Percentiles rank a stretch among this genome's conserved stretches.
Conservation (phyloP, 2,329 filamentous ascomycete species). For the Pyricularia grisea region DNA sequence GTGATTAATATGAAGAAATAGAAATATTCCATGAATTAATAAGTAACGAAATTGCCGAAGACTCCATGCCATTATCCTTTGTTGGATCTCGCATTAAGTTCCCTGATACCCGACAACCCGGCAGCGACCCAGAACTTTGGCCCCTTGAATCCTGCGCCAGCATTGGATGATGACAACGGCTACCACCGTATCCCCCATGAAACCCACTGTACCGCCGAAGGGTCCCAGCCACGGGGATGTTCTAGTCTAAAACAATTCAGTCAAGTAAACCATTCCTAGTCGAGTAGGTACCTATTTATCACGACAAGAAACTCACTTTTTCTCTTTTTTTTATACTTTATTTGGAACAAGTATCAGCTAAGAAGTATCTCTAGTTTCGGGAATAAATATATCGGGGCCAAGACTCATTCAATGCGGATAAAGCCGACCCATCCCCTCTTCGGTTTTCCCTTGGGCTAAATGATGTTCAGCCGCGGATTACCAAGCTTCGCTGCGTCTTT, state of each 20-base stretch:
- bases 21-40: too few species aligned
- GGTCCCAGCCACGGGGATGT: neutral
- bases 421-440: neutral
- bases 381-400: neutral
- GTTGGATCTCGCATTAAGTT: too few species aligned
- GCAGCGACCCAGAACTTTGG: too few species aligned
- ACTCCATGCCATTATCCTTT: too few species aligned
- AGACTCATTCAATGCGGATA: neutral
- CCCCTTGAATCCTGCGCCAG: too few species aligned
- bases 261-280: neutral
- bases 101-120: too few species aligned
- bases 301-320: neutral
- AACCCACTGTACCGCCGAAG: neutral
- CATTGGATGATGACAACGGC: neutral
- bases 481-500: neutral
- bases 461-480: neutral
- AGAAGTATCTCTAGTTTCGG: neutral
- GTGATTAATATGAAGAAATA: too few species aligned
- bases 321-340: neutral
- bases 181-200: too few species aligned
- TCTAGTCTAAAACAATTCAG: too few species aligned
- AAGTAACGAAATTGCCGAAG: too few species aligned
- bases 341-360: neutral
- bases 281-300: neutral
- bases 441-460: neutral